Evolutionary conservation across 2,329 filamentous ascomycete genomes (phyloP), one percentile per base, ranked within the genome.

Genomic region (Graphilbum sp.): DNA sequence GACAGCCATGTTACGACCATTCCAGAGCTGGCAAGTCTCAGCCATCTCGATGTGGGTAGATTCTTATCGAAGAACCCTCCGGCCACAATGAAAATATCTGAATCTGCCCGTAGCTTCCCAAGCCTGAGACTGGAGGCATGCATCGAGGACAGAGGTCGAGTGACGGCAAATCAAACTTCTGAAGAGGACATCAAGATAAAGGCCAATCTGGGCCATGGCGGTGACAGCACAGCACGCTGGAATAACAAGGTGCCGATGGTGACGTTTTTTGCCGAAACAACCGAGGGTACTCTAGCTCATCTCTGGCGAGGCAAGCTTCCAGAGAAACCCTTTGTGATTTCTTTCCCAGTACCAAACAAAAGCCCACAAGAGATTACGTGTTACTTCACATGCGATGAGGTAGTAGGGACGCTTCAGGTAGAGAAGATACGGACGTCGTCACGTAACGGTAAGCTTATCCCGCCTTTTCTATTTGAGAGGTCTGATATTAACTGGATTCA

Each of bases 361-460:
- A 59, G 59, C 5, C 52, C 62, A 0, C 66, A 70, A 16, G 70
- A 79, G 40, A 58, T 90, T 25, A 66, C 66, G 19, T 83, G 75
- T 43, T 73, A 77, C 50, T 64, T 87, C 35, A 81, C 83, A 54
- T 96, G 87, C 46, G 88, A 95, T 57, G 78, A 85, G 32, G 79
- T 96, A 48, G 83, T 76, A 3, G 74, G 74, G 2, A 76, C 73
- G 0, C 52, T 61, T 24, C 52, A 67, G 13, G 48, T 52, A 1
- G 46, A 39, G 20, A 43, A 42, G 3, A 11, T 56, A 24, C 5
- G 21, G 5, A 19, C 24, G 1, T 40, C 31, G n/a, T n/a, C n/a
- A n/a, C n/a, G n/a, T n/a, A n/a, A n/a, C n/a, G n/a, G n/a, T n/a
- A n/a, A n/a, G n/a, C n/a, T n/a, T n/a, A n/a, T n/a, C n/a, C n/a